Base-by-base conservation (phyloP, 306 rosid species). In the Trifolium fragiferum region DNA sequence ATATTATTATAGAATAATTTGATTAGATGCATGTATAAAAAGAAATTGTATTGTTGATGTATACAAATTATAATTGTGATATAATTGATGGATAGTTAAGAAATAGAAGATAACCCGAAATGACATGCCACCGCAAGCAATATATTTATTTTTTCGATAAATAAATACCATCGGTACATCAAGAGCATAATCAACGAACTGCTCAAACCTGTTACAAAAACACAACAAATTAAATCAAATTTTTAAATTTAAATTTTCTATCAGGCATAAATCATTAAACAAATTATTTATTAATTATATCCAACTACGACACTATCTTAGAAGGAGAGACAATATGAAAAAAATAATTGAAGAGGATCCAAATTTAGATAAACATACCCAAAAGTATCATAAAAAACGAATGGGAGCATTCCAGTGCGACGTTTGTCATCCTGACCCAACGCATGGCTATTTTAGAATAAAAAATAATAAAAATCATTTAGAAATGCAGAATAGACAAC, bases 111-210 rank as follows among this genome's bases (percentile, higher is more conserved):
- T 16, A 81, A 93, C 98, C 96, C 93, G 80, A 80, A 93, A 93
- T 81, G 93, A 83, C 91, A 86, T 84, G 76, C 89, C 95, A 62
- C 84, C 55, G 6, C 98, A 90, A 60, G 89, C 84, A 12, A 93
- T 86, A 75, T 87, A 93, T 83, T 89, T 90, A 59, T 90, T 84
- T 68, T 80, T 60, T 81, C 93, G 85, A 66, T 88, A 92, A 30
- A 80, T 86, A 74, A 87, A 90, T 54, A 87, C 74, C 98, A 92
- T 92, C 41, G 96, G 98, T 61, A 92, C 98, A 75, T 90, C 92
- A n/a, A 90, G 92, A 73, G 96, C 96, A 73, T 86, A 92, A 75
- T 90, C 96, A 73, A 90, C 94, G 50, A 87, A 92, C 76, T 83
- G 88, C 87, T 88, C 94, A 82, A 92, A 92, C 82, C 98, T 89